Conservation (phyloP, 1,139 yeast species). For the Suhomyces bribrorum region DNA sequence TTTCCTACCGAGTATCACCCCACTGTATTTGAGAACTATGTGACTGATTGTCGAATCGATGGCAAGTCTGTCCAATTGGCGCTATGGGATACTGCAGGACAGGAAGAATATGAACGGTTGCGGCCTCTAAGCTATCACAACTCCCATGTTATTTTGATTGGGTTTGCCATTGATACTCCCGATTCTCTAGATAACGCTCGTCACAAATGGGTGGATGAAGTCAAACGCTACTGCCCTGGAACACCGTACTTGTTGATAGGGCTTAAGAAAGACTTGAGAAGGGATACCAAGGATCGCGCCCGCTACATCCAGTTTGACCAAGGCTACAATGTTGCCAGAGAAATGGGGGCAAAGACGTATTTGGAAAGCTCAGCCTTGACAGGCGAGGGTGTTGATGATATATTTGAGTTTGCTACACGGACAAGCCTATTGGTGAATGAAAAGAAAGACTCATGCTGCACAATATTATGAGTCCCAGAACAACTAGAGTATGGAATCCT, state of each 20-base stretch:
- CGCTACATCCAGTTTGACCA: constrained; percentile 52
- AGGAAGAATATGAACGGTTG: constrained; percentile 81
- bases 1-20: constrained; percentile 87
- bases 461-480: constrained; percentile 20
- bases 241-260: constrained; percentile 71
- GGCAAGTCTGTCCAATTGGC: constrained; percentile 89
- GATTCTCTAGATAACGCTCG: constrained; percentile 71
- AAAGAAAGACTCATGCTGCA: constrained; percentile 36
- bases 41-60: constrained; percentile 88
- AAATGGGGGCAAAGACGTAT: constrained; percentile 69
- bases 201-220: constrained; percentile 74
- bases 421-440: constrained; percentile 52
- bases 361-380: constrained; percentile 76
- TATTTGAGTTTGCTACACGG: constrained; percentile 74
- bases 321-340: constrained; percentile 61
- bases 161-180: constrained; percentile 68
- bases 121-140: constrained; percentile 84
- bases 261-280: constrained; percentile 65
- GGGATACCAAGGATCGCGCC: constrained; percentile 30
- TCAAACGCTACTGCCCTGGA: constrained; percentile 62
- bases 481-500: neutral
- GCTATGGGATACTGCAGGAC: constrained; percentile 97
- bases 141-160: constrained; percentile 70
- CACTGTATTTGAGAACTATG: constrained; percentile 93
- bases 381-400: constrained; percentile 82